Conservation (phyloP, 75 land plant genomes). For the Azolla pinnata region DNA sequence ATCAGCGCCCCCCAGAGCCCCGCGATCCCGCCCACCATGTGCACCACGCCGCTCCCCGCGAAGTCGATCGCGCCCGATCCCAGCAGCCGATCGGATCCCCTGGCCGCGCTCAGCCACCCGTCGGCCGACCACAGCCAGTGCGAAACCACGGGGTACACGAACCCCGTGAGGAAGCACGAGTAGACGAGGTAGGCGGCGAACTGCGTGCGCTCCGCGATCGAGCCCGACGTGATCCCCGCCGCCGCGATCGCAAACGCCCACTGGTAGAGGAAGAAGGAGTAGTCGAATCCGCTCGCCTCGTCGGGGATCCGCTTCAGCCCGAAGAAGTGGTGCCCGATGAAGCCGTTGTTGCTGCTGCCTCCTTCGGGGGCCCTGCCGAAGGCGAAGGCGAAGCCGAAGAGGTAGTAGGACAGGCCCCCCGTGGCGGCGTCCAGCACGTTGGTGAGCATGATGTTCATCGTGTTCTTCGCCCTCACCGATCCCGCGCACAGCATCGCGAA, state of each 20-base stretch:
- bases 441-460: constrained; percentile 75
- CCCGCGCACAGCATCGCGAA: constrained; percentile 81
- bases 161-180: constrained; percentile 53
- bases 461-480: constrained; percentile 63
- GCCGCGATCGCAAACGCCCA: constrained; percentile 76
- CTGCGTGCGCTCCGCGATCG: constrained; percentile 66
- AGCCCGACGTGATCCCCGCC: constrained; percentile 60
- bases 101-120: constrained; percentile 37
- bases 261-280: constrained; percentile 51
- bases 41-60: constrained; percentile 45
- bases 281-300: constrained; percentile 32
- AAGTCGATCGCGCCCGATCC: constrained; percentile 42
- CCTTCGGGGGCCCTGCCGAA: constrained; percentile 43
- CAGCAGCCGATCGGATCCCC: constrained; percentile 23
- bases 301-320: constrained; percentile 31
- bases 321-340: constrained; percentile 55
- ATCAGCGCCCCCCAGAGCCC: constrained; percentile 27
- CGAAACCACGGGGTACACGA: constrained; percentile 64
- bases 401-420: constrained; percentile 57
- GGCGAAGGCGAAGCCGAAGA: constrained; percentile 64
- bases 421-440: constrained; percentile 70
- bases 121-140: constrained; percentile 54
- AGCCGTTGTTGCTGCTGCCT: constrained; percentile 38
- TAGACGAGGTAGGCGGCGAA: constrained; percentile 63
- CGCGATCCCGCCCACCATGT: constrained; percentile 34